phyloP scores from a whole-genome alignment of 331 rosid species.

The Arachis monticola region DNA sequence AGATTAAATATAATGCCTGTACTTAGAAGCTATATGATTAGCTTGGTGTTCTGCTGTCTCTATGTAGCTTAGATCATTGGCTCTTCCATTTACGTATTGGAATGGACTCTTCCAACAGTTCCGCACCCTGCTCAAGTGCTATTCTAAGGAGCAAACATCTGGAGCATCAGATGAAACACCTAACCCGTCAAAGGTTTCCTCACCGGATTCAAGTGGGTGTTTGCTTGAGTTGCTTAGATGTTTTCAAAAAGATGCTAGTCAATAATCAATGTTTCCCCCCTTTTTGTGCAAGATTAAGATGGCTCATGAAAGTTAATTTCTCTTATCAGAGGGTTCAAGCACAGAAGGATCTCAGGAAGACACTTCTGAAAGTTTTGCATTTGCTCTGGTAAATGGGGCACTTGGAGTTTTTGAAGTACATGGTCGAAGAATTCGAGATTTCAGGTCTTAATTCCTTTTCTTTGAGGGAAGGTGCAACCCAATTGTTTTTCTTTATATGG shows the following conservation, averaged over 20 bases:
- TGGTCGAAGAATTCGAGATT: conserved; percentile 94
- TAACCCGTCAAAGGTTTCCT: conserved; percentile 44
- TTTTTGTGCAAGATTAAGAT: conserved; percentile 34
- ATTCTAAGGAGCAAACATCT: conserved; percentile 53
- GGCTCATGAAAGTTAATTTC: conserved; percentile 43
- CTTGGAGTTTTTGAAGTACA: conserved; percentile 99
- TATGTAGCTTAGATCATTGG: conserved; percentile 99
- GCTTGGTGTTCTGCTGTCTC: conserved; percentile 50
- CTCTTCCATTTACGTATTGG: conserved; percentile 99
- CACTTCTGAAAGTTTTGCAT: conserved; percentile 91
- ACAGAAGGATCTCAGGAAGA: conserved; percentile 87
- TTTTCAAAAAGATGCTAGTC: conserved; percentile 37
- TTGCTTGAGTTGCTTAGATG: conserved; percentile 40
- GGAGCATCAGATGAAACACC: conserved; percentile 59
- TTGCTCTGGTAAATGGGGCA: conserved; percentile 93
- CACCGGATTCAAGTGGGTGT: conserved; percentile 78
- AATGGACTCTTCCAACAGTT: conserved; percentile 98
- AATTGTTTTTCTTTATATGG: conserved; percentile 30
- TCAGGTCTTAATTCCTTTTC: conserved; percentile 64
- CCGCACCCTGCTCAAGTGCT: conserved; percentile 66
- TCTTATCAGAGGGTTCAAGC: conserved; percentile 63
- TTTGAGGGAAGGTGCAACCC: conserved; percentile 9
- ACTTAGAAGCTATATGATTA: conserved; percentile 19
- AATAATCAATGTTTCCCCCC: conserved; percentile 28
- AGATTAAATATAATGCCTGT: conserved; percentile 26